Evolutionary conservation across 23 red algal genomes (phyloP).

Genomic region (Porphyridium purpureum): DNA sequence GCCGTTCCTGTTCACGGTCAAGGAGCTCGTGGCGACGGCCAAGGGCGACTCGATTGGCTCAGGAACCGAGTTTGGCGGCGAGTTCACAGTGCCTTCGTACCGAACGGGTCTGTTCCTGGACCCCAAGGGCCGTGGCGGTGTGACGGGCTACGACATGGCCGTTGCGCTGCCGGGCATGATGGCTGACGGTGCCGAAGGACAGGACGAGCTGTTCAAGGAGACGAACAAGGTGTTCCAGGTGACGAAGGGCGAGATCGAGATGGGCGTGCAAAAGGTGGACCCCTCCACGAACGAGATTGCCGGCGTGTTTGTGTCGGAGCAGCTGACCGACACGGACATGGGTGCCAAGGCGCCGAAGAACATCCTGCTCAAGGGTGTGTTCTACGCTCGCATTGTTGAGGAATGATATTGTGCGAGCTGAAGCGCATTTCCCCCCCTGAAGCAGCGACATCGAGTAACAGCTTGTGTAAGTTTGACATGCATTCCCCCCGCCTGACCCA

Average conservation of each 20-base stretch:
- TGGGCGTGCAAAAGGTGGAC: conserved; percentile 97
- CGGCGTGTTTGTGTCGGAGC: conserved; percentile 95
- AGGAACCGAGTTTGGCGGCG: conserved; percentile 87
- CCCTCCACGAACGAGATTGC: conserved; percentile 63
- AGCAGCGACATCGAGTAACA: too few species aligned
- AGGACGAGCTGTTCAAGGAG: conserved; percentile 81
- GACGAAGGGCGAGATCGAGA: conserved; percentile 81
- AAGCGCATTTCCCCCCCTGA: too few species aligned
- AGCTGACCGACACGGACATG: conserved; percentile 98
- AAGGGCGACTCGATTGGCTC: conserved; percentile 64
- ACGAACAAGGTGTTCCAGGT: conserved; percentile 98
- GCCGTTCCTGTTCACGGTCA: conserved; percentile 95
- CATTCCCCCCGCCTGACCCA: too few species aligned
- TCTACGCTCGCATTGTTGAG: conserved; percentile 87
- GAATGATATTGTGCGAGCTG: conserved; percentile 5
- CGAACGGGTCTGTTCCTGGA: conserved; percentile 92
- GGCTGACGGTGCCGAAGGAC: conserved; percentile 90
- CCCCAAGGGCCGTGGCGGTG: conserved; percentile 94
- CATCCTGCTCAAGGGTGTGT: conserved; percentile 92
- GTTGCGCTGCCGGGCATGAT: conserved; percentile 79
- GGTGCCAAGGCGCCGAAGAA: conserved; percentile 95
- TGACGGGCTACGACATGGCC: conserved; percentile 96
- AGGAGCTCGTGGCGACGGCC: conserved; percentile 72
- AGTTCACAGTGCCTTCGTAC: conserved; percentile 92
- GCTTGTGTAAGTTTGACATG: too few species aligned